These are phyloP conservation scores for Acrocalymma vagum DNA, from an alignment of 2,329 filamentous ascomycete species.

Conservation along the genomic window DNA sequence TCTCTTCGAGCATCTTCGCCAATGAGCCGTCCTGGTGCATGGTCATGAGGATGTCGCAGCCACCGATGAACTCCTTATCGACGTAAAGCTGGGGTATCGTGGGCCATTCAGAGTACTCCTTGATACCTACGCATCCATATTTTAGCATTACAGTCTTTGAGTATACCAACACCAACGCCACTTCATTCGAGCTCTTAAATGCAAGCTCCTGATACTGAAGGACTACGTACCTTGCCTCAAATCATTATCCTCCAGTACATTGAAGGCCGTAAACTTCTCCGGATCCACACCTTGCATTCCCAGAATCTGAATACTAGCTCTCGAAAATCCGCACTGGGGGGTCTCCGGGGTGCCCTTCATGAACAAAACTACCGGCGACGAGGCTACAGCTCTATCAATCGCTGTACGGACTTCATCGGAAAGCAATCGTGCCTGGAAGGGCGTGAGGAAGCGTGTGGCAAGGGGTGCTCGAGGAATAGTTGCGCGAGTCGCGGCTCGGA, in stretches of 20 bases:
- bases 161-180: background rate
- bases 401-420: slow-evolving; percentile 81
- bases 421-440: slow-evolving; percentile 70
- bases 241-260: slow-evolving; percentile 91
- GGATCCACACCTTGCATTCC: slow-evolving; percentile 95
- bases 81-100: slow-evolving; percentile 98
- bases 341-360: slow-evolving; percentile 99
- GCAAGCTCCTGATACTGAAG: background rate
- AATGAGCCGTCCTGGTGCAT: slow-evolving; percentile 98
- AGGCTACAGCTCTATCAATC: slow-evolving; percentile 88
- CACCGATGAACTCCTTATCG: slow-evolving; percentile 93
- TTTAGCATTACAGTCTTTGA: slow-evolving; percentile 13
- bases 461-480: slow-evolving; percentile 35
- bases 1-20: slow-evolving; percentile 90
- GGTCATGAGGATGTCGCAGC: slow-evolving; percentile 94
- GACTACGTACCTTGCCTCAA: slow-evolving; percentile 73
- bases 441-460: slow-evolving; percentile 54
- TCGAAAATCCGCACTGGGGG: slow-evolving; percentile 96
- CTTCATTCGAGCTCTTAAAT: background rate
- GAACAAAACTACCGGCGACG: slow-evolving; percentile 93
- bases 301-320: slow-evolving; percentile 93
- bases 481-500: slow-evolving; percentile 44
- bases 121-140: slow-evolving; percentile 73
- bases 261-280: slow-evolving; percentile 96
- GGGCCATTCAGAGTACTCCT: slow-evolving; percentile 99